Percentiles rank a stretch among this genome's conserved stretches.
Evolutionary conservation across 2,329 filamentous ascomycete genomes (phyloP).

Genomic region (Hypoxylon sp.): DNA sequence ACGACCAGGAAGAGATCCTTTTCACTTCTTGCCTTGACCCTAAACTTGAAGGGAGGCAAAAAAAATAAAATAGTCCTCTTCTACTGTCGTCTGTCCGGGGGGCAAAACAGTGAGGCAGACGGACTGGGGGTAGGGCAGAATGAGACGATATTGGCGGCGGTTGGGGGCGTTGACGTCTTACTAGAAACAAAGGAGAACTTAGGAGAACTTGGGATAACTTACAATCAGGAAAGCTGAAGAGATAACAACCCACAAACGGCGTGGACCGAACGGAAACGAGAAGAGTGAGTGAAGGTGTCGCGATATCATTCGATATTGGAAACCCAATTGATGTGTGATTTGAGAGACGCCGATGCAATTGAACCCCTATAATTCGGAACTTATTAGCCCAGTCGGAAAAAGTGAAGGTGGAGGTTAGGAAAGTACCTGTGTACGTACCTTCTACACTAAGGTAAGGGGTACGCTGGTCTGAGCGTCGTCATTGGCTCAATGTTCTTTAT

Average conservation of each 20-base stretch:
- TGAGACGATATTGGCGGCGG: constrained; percentile 32
- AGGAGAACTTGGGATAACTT: constrained; percentile 19
- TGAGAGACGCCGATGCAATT: constrained; percentile 36
- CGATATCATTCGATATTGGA: constrained; percentile 43
- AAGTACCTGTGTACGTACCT: not conserved
- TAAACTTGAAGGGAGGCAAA: constrained; percentile 14
- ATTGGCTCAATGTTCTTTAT: constrained; percentile 30
- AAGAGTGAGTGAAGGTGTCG: constrained; percentile 7
- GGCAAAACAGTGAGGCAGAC: constrained; percentile 6
- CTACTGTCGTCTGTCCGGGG: not conserved
- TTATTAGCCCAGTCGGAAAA: constrained; percentile 42
- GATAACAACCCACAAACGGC: constrained; percentile 23
- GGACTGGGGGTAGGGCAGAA: constrained; percentile 25
- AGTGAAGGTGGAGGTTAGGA: constrained; percentile 30
- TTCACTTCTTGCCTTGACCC: constrained; percentile 4
- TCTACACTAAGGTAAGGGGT: constrained; percentile 31
- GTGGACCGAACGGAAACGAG: constrained; percentile 25
- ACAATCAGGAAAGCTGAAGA: constrained; percentile 30
- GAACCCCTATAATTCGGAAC: constrained; percentile 42
- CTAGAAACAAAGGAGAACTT: constrained; percentile 25
- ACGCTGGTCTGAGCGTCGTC: constrained; percentile 22
- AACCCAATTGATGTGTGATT: constrained; percentile 38
- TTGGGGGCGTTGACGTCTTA: constrained; percentile 22
- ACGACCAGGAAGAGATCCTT: not conserved
- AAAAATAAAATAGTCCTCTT: not conserved